These are phyloP conservation scores for Voacanga thouarsii DNA, from an alignment of 257 asterid species.

Conservation along the genomic window DNA sequence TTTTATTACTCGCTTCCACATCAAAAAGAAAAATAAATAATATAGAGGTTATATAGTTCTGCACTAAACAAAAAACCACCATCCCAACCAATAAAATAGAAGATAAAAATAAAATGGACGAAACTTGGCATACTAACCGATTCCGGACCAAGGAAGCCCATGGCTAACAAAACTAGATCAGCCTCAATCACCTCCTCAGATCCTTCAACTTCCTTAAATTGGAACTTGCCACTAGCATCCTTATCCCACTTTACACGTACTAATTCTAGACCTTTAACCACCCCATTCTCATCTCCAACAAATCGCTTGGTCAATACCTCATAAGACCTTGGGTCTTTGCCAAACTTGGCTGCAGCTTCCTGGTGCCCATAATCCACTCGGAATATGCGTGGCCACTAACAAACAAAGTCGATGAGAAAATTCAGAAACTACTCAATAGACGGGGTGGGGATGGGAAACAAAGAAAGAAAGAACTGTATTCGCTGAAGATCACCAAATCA, in stretches of 20 bases:
- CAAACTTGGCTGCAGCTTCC: constrained; percentile 89
- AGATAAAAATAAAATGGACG: background rate
- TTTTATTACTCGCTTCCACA: too few relatives aligned
- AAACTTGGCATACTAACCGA: constrained; percentile 50
- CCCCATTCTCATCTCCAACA: constrained; percentile 80
- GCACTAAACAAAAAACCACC: background rate
- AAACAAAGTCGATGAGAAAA: background rate
- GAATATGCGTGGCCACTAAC: constrained; percentile 94
- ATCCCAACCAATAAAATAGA: too few relatives aligned
- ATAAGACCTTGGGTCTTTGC: constrained; percentile 93
- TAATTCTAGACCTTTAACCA: constrained; percentile 73
- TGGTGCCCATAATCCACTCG: constrained; percentile 97
- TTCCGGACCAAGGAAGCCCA: constrained; percentile 99
- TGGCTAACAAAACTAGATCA: constrained; percentile 83
- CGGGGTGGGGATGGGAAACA: too few relatives aligned
- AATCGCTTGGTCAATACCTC: constrained; percentile 90
- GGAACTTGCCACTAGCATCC: constrained; percentile 79
- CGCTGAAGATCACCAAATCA: background rate
- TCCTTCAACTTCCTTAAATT: constrained; percentile 92
- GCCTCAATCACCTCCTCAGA: constrained; percentile 87
- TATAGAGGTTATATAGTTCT: background rate
- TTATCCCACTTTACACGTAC: constrained; percentile 89
- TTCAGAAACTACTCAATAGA: background rate
- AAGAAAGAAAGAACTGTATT: too few relatives aligned
- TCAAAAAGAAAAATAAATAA: too few relatives aligned